These are phyloP conservation scores for Fusarium floridanum DNA, from an alignment of 2,329 filamentous ascomycete genomes.

Conservation along the genomic window DNA sequence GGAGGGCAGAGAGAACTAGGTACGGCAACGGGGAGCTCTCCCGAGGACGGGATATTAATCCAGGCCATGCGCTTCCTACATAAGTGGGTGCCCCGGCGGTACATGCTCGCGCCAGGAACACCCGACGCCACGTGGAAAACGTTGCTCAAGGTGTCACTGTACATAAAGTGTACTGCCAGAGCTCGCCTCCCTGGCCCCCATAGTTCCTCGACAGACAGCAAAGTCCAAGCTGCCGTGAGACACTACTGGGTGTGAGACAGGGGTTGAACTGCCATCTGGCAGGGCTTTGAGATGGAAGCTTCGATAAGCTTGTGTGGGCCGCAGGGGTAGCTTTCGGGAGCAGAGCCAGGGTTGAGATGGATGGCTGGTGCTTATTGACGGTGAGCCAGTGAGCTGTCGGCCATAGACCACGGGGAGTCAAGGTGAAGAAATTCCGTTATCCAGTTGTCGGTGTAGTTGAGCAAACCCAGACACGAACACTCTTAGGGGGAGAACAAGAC, in stretches of 20 bases:
- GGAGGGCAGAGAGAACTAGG: conserved; percentile 16
- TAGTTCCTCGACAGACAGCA: conserved; percentile 13
- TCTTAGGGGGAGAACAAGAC: conserved; percentile 17
- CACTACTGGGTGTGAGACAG: conserved; percentile 34
- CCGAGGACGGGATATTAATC: conserved; percentile 33
- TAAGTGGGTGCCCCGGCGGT: conserved; percentile 37
- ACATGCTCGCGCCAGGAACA: conserved; percentile 32
- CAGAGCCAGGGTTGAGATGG: conserved; percentile 24
- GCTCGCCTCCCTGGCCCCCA: conserved; percentile 12
- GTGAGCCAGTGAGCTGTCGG: conserved; percentile 38
- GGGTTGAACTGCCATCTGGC: conserved; percentile 25
- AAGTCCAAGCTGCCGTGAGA: conserved; percentile 35
- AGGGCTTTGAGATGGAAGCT: conserved; percentile 33
- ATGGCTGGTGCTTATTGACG: conserved; percentile 14
- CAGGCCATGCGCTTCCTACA: conserved; percentile 30
- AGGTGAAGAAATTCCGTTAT: conserved; percentile 1
- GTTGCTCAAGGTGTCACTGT: conserved; percentile 36
- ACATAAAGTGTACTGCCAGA: conserved; percentile 29
- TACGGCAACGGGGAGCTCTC: conserved; percentile 32
- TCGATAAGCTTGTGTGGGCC: conserved; percentile 39
- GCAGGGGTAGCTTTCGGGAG: conserved; percentile 36
- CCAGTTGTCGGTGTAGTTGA: conserved; percentile 27
- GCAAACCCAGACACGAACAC: background rate
- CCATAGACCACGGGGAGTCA: conserved; percentile 41
- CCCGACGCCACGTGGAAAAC: conserved; percentile 42